Evolutionary conservation across 2,329 filamentous ascomycete genomes (phyloP).

Genomic region (Tympanopsis confertula): DNA sequence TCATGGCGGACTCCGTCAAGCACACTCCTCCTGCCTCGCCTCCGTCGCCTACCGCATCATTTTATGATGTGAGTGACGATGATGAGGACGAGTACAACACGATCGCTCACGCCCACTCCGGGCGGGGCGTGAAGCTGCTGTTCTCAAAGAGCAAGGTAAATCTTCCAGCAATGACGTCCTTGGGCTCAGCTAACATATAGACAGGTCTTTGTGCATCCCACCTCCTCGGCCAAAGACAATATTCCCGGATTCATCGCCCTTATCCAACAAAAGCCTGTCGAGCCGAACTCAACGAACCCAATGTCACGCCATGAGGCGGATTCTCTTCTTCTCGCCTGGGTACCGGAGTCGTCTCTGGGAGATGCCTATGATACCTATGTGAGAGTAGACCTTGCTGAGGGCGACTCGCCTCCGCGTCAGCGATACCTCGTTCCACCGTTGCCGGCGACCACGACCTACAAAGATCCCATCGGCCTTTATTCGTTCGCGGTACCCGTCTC

Average conservation of each 20-base stretch:
- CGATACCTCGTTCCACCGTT: constrained; percentile 85
- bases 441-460: constrained; percentile 70
- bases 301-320: constrained; percentile 33
- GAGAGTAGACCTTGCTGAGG: constrained; percentile 83
- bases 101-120: constrained; percentile 67
- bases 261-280: constrained; percentile 68
- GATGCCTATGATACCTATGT: constrained; percentile 82
- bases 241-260: constrained; percentile 88
- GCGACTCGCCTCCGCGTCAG: constrained; percentile 69
- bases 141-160: constrained; percentile 91
- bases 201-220: constrained; percentile 90
- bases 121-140: constrained; percentile 80
- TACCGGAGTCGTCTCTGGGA: constrained; percentile 79
- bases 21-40: constrained; percentile 19
- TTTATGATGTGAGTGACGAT: constrained; percentile 93
- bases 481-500: constrained; percentile 84
- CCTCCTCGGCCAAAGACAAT: constrained; percentile 87
- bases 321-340: constrained; percentile 79
- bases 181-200: constrained; percentile 5
- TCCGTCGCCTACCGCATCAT: constrained; percentile 71
- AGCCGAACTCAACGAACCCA: constrained; percentile 29
- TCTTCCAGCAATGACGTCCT: constrained; percentile 3
- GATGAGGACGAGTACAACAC: constrained; percentile 93
- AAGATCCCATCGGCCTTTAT: constrained; percentile 63
- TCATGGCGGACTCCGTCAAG: background rate